phyloP scores from a whole-genome alignment of 192 early-diverging fungal species.

The Entomortierella chlamydospora region DNA sequence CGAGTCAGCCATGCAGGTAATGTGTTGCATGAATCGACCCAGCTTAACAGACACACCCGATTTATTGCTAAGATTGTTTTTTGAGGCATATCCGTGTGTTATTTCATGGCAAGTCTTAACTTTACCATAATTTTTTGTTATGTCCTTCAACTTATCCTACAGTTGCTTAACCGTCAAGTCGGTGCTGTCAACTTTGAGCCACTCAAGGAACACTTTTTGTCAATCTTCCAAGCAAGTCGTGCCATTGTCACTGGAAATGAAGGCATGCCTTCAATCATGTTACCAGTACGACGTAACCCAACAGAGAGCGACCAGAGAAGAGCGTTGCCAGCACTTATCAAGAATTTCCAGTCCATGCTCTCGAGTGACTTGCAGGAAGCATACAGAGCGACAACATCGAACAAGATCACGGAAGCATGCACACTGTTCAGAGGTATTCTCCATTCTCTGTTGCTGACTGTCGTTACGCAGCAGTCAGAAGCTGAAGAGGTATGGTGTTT shows the following conservation, averaged over 20 bases:
- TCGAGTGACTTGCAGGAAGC: slow-evolving; percentile 83
- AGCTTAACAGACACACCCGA: no score
- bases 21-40: no score
- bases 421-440: slow-evolving; percentile 81
- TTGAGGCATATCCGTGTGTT: no score
- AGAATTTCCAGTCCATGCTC: slow-evolving; percentile 70
- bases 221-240: slow-evolving; percentile 83
- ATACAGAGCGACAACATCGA: slow-evolving; percentile 82
- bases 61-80: no score
- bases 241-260: slow-evolving; percentile 72
- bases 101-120: no score
- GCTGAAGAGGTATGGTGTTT: slow-evolving; percentile 71
- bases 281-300: slow-evolving; percentile 77
- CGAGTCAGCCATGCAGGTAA: slow-evolving; percentile 93
- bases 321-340: slow-evolving; percentile 69
- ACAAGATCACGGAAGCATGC: slow-evolving; percentile 85
- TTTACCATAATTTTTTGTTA: no score
- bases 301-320: slow-evolving; percentile 63
- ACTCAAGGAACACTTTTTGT: slow-evolving; percentile 88
- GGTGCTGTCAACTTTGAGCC: slow-evolving; percentile 94
- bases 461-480: slow-evolving; percentile 73
- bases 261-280: slow-evolving; percentile 67
- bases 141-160: not conserved
- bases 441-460: slow-evolving; percentile 81
- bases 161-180: slow-evolving; percentile 91